Base-by-base conservation (phyloP, 306 rosid species). In the Corylus americana region DNA sequence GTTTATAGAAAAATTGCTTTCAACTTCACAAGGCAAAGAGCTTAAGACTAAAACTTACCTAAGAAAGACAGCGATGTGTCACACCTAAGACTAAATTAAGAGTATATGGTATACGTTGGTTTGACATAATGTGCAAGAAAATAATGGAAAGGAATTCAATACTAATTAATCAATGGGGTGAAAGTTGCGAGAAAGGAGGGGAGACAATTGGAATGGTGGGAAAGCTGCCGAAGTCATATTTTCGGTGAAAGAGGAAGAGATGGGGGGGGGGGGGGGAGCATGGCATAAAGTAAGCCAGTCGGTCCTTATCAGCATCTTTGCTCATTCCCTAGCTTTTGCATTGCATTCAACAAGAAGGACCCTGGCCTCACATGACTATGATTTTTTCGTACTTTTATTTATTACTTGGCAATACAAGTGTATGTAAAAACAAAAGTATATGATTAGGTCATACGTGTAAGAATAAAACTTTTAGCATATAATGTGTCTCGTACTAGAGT, bases 201-300 rank as follows among this genome's bases (percentile, higher is more conserved):
- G 75, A 76, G 84, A 74, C 86, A 83, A 81, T 54, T 62, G 75
- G 77, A 78, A 77, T n/a, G 63, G 70, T 77, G 81, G 55, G 66
- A 42, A 76, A 83, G 80, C 71, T 59, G 71, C 59, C 61, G 57
- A 78, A 75, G 74, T 58, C 39, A 51, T 37, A 59, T 73, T 84
- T 84, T 84, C 74, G 48, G 82, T 84, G 88, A 82, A 88, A 84
- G 80, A 76, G 25, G 53, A 71, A 14, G 66, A 77, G 37, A 22
- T 45, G 57, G 4, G 66, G 74, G 22, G 0, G 22, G 57, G 35
- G 70, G 18, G 66, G 74, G 35, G 71, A 68, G 80, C 75, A 77
- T 70, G 86, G 83, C 78, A 74, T 47, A 77, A 83, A 85, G 86
- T 77, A 66, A 67, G n/a, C 75, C 49, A 64, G 70, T 73, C 59